Conservation (phyloP, 768 basidiomycete genomes). For the Udeniomyces megalosporus region DNA sequence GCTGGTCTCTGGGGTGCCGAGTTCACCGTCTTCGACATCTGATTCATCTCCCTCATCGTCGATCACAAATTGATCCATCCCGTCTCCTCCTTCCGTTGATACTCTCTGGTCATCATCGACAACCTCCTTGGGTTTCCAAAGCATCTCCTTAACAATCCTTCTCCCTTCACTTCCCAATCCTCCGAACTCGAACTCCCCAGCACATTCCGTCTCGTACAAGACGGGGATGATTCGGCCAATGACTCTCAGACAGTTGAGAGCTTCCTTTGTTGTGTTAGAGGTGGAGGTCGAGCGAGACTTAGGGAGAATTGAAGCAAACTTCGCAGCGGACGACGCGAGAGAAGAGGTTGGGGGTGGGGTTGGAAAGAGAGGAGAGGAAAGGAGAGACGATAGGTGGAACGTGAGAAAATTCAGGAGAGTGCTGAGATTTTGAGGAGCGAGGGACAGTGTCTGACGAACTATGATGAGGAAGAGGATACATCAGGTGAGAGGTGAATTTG, state of each 20-base stretch:
- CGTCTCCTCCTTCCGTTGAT: background rate
- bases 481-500: background rate
- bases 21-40: slow-evolving; percentile 3
- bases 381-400: slow-evolving; percentile 25
- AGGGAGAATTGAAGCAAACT: background rate
- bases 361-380: slow-evolving; percentile 23
- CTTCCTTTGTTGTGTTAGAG: slow-evolving; percentile 52
- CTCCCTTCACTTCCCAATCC: background rate
- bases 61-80: slow-evolving; percentile 69
- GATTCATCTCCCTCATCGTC: slow-evolving; percentile 47
- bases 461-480: background rate
- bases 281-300: background rate
- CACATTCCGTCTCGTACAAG: slow-evolving; percentile 40
- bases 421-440: slow-evolving; percentile 71
- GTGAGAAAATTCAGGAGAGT: slow-evolving; percentile 61
- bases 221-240: slow-evolving; percentile 77
- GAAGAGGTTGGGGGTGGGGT: background rate
- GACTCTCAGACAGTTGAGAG: slow-evolving; percentile 78
- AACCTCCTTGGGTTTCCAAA: slow-evolving; percentile 59
- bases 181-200: slow-evolving; percentile 6
- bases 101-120: slow-evolving; percentile 28
- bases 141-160: slow-evolving; percentile 53
- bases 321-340: slow-evolving; percentile 4
- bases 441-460: slow-evolving; percentile 69
- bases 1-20: background rate